Percentiles rank a stretch among this genome's conserved stretches.
Conservation (phyloP, 352 stramenopile species). For the Globisporangium megalacanthum region DNA sequence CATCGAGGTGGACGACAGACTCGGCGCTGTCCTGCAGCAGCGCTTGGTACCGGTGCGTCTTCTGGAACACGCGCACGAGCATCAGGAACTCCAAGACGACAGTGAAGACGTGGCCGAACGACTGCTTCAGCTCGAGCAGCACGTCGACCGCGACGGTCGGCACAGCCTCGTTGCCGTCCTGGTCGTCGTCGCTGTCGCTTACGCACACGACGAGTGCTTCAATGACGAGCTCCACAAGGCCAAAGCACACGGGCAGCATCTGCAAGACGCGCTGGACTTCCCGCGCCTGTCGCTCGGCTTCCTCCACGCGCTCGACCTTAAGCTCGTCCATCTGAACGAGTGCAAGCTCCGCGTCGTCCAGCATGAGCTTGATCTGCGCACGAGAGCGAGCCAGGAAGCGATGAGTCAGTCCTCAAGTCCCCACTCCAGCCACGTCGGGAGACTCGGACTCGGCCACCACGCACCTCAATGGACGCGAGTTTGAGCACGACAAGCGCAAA, state of each 20-base stretch:
- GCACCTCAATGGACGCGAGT: constrained; percentile 72
- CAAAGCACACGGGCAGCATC: constrained; percentile 74
- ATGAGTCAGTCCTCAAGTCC: neutral
- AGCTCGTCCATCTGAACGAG: constrained; percentile 66
- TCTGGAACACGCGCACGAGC: constrained; percentile 58
- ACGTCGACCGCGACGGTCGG: constrained; percentile 59
- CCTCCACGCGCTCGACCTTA: constrained; percentile 36
- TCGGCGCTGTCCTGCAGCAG: constrained; percentile 28
- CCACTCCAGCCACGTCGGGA: neutral
- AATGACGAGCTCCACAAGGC: constrained; percentile 69
- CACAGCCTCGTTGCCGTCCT: constrained; percentile 12
- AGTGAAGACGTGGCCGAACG: constrained; percentile 61
- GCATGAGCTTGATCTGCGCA: constrained; percentile 76
- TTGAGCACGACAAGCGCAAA: constrained; percentile 76
- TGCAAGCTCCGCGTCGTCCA: constrained; percentile 74
- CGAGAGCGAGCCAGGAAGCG: neutral
- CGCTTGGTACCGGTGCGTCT: constrained; percentile 60
- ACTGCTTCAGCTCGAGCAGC: constrained; percentile 67
- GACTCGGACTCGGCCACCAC: constrained; percentile 1
- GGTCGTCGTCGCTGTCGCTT: neutral
- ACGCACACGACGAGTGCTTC: constrained; percentile 49
- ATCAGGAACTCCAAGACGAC: constrained; percentile 73
- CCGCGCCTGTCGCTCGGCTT: constrained; percentile 34
- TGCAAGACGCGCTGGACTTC: constrained; percentile 51
- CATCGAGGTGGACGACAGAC: constrained; percentile 52